Conservation (phyloP, 768 basidiomycete genomes). For the Auriculariales sp. region DNA sequence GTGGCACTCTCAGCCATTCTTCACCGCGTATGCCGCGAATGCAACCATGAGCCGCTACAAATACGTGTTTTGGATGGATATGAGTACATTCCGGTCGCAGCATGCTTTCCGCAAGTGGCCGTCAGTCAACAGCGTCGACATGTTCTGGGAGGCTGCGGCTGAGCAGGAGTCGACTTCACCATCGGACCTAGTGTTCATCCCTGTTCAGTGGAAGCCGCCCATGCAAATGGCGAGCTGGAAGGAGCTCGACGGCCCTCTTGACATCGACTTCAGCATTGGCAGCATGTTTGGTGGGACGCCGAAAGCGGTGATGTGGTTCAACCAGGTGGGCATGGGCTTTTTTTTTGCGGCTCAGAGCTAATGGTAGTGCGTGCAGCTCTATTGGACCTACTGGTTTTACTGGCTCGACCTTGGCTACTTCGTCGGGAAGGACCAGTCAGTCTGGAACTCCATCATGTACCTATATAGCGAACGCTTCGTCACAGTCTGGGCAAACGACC, state of each 20-base stretch:
- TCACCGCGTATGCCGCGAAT: slow-evolving; percentile 27
- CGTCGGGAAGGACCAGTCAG: slow-evolving; percentile 42
- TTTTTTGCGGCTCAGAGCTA: no score
- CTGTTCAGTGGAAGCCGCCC: slow-evolving; percentile 23
- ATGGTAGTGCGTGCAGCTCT: no score
- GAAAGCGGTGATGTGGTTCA: slow-evolving; percentile 29
- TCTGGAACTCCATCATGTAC: slow-evolving; percentile 33
- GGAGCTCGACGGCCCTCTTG: slow-evolving; percentile 33
- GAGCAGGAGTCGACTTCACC: slow-evolving; percentile 13
- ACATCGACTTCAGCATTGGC: slow-evolving; percentile 40
- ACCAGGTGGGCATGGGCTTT: no score
- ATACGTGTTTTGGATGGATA: slow-evolving; percentile 46
- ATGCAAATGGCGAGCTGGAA: slow-evolving; percentile 22
- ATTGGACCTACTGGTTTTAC: slow-evolving; percentile 36
- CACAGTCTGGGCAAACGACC: slow-evolving; percentile 23
- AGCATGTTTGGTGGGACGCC: slow-evolving; percentile 43
- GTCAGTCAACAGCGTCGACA: slow-evolving; percentile 21
- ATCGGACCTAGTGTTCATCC: slow-evolving; percentile 36
- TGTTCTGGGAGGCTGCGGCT: slow-evolving; percentile 24
- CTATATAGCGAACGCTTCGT: slow-evolving; percentile 32
- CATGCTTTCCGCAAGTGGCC: slow-evolving; percentile 37
- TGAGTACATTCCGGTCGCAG: slow-evolving; percentile 33
- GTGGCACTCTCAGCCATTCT: slow-evolving; percentile 18
- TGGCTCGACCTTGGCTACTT: slow-evolving; percentile 32
- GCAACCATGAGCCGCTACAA: slow-evolving; percentile 25